These are phyloP conservation scores for Wickerhamomyces chambardii DNA, from an alignment of 805 yeast species.

Conservation along the genomic window DNA sequence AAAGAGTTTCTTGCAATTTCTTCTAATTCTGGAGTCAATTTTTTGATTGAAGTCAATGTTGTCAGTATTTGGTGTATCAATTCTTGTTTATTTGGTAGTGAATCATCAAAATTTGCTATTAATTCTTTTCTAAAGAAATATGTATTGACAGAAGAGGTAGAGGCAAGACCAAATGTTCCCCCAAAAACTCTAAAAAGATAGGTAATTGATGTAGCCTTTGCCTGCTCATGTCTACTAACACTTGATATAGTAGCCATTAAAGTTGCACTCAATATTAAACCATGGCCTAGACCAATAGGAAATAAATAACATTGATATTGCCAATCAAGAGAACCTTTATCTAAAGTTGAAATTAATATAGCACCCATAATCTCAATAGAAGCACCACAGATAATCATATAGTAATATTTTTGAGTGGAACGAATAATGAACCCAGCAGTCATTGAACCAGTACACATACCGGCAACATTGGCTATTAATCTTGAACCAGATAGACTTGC, in stretches of 20 bases:
- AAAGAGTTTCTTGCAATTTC: not conserved
- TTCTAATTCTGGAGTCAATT: not conserved
- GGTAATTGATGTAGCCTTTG: not conserved
- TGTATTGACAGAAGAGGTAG: not conserved
- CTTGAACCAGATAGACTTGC: conserved; percentile 32
- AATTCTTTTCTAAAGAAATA: not conserved
- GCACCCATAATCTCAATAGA: not conserved
- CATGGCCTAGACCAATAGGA: not conserved
- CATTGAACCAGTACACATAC: not conserved
- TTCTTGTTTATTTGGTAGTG: not conserved
- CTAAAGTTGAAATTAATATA: not conserved
- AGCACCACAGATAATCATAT: not conserved
- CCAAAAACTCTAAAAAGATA: not conserved
- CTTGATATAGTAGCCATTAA: not conserved
- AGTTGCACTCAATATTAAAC: not conserved
- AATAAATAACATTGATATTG: not conserved
- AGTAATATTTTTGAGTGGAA: not conserved
- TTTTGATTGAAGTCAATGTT: not conserved
- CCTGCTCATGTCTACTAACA: not conserved
- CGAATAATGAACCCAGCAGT: not conserved
- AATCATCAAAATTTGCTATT: not conserved
- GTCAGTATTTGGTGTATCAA: too few relatives aligned
- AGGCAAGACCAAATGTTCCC: not conserved
- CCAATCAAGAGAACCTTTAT: not conserved
- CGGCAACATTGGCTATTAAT: conserved; percentile 6